Evolutionary conservation across 352 stramenopile species (phyloP).

Genomic region (Phytophthora tubulina): DNA sequence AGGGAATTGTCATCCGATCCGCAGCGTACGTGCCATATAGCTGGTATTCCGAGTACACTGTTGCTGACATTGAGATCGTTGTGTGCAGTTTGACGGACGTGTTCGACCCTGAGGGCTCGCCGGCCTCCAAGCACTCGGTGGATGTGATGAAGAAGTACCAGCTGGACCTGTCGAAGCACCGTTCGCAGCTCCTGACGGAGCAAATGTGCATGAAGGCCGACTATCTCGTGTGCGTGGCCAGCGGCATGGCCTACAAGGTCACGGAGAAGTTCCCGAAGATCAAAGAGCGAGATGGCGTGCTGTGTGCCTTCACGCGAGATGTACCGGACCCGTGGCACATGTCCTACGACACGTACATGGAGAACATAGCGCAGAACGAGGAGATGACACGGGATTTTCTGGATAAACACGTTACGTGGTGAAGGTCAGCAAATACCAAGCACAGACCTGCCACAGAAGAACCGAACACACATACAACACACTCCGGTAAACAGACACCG

Average conservation of each 20-base stretch:
- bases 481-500: neutral
- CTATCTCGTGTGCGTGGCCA: conserved; percentile 81
- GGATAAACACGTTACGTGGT: conserved; percentile 64
- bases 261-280: conserved; percentile 69
- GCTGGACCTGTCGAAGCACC: conserved; percentile 74
- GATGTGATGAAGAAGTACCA: conserved; percentile 82
- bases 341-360: conserved; percentile 86
- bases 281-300: conserved; percentile 64
- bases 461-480: neutral
- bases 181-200: conserved; percentile 72
- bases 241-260: conserved; percentile 69
- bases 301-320: conserved; percentile 69
- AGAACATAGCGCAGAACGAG: conserved; percentile 79
- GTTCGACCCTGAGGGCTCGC: conserved; percentile 74
- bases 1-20: conserved; percentile 74
- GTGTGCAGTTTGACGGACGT: conserved; percentile 68
- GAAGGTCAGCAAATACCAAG: conserved; percentile 7
- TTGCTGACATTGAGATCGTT: conserved; percentile 9
- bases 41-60: neutral
- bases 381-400: conserved; percentile 83
- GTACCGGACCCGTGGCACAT: conserved; percentile 87
- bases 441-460: neutral
- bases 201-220: conserved; percentile 73
- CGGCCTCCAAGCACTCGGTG: conserved; percentile 67
- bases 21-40: conserved; percentile 60